Evolutionary conservation across 2,329 filamentous ascomycete genomes (phyloP), one percentile per base, ranked within the genome.

Genomic region (Ascochyta koolunga): DNA sequence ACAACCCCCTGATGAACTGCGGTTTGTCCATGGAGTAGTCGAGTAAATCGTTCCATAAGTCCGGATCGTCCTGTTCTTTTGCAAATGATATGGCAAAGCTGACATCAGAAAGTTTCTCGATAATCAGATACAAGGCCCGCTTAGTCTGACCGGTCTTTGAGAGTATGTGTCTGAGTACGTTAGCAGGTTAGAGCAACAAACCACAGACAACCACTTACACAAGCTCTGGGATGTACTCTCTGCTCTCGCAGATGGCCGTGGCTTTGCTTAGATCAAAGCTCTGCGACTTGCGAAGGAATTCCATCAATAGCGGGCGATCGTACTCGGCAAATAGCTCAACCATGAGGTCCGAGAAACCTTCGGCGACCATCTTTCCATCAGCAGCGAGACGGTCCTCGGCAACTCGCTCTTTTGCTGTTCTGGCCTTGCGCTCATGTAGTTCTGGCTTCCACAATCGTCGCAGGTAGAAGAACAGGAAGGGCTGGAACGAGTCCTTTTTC

Each of bases 1-100:
- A 84, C 3, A 99, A 80, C 0, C 90, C 93, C 11, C 91, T 88
- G 62, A 99, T 98, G 77, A 99, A 99, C 35, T 86, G 86, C 0
- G 95, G 95, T 70, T 97, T 96, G 77, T 97, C 92, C 95, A 99
- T 98, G 56, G 90, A 93, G 74, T 98, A 98, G 64, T 93, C 87
- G 5, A 99, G 84, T 7, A 99, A 82, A 68, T 98, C 93, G 60
- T 96, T 90, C 95, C 95, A 99, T 0, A 99, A 82, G 64, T 97
- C 93, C 0, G 88, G 87, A 66, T 97, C 93, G 59, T 95, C 88
- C 70, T 98, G 92, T 58, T 93, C 89, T 73, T 97, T 97, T 48
- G 92, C 93, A 68, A 99, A 99, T 1, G 89, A 84, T 63, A 99
- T 99, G 8, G 95, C 95, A 63, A 95, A 92, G 43, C 88, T 89